phyloP scores from a whole-genome alignment of 176 grass and related monocot genomes.

The Dendrocalamus sinicus region DNA sequence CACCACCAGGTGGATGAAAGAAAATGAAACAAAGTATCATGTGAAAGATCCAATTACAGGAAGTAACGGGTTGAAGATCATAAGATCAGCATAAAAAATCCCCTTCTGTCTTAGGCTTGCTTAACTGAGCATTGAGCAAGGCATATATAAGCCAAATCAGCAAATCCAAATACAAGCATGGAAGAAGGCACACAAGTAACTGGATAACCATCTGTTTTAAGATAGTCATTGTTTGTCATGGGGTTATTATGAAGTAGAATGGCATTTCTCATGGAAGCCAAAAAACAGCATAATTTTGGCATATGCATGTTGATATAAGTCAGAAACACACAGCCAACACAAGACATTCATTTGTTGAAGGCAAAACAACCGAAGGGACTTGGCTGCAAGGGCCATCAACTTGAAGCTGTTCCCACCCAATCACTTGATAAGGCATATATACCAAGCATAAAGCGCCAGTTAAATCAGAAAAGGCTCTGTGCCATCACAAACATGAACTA shows the following conservation, averaged over 20 bases:
- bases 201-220: not conserved
- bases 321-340: constrained; percentile 13
- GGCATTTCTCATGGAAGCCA: not conserved
- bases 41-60: not conserved
- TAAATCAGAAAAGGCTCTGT: constrained; percentile 12
- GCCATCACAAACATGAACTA: not conserved
- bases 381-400: constrained; percentile 3
- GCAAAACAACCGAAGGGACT: not conserved
- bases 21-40: not conserved
- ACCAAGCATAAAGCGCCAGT: not conserved
- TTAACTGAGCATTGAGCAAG: not conserved
- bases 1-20: not conserved
- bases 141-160: not conserved
- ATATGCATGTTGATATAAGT: not conserved
- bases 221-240: not conserved
- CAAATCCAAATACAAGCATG: not conserved
- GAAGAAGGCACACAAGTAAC: not conserved
- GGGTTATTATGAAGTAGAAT: not conserved
- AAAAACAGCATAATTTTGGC: not conserved
- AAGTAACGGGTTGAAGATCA: not conserved
- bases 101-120: not conserved
- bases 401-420: not conserved
- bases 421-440: constrained; percentile 10
- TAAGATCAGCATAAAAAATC: not conserved
- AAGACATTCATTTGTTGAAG: constrained; percentile 14